These are phyloP conservation scores for Globisporangium barbulae DNA, from an alignment of 352 stramenopile genomes.

Conservation along the genomic window DNA sequence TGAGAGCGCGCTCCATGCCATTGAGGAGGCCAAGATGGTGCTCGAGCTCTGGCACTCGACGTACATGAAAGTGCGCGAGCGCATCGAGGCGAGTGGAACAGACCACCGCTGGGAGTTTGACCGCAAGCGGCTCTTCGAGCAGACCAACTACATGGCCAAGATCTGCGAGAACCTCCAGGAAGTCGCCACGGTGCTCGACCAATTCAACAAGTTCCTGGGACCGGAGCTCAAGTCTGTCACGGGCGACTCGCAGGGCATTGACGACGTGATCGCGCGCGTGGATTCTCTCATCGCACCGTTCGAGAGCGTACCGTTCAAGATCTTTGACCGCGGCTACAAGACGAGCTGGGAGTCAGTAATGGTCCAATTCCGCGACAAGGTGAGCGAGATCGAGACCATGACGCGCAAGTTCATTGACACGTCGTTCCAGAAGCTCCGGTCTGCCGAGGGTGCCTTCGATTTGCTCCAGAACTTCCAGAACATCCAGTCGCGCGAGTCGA, in stretches of 20 bases:
- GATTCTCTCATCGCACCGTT: conserved; percentile 85
- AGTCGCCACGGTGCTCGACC: conserved; percentile 90
- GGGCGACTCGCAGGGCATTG: conserved; percentile 92
- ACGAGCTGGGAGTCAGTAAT: conserved; percentile 94
- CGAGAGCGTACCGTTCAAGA: conserved; percentile 89
- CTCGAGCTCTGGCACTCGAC: conserved; percentile 92
- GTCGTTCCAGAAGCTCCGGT: conserved; percentile 94
- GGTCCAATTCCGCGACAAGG: conserved; percentile 91
- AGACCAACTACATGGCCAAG: conserved; percentile 96
- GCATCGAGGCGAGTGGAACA: conserved; percentile 92
- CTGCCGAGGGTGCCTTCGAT: conserved; percentile 93
- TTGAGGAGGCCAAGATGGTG: conserved; percentile 90
- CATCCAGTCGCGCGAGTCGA: conserved; percentile 93
- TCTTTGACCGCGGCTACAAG: conserved; percentile 94
- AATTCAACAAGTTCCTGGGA: conserved; percentile 96
- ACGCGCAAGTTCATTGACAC: conserved; percentile 95
- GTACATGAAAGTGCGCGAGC: conserved; percentile 93
- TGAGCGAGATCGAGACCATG: conserved; percentile 94
- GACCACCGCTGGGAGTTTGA: conserved; percentile 97
- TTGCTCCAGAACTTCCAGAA: conserved; percentile 97
- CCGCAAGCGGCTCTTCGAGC: conserved; percentile 92
- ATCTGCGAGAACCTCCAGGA: conserved; percentile 94
- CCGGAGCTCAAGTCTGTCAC: conserved; percentile 95
- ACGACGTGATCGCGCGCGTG: conserved; percentile 91
- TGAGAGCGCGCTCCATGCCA: conserved; percentile 72